Evolutionary conservation across 2,329 filamentous ascomycete species (phyloP).

Genomic region (Monosporascus sp.): DNA sequence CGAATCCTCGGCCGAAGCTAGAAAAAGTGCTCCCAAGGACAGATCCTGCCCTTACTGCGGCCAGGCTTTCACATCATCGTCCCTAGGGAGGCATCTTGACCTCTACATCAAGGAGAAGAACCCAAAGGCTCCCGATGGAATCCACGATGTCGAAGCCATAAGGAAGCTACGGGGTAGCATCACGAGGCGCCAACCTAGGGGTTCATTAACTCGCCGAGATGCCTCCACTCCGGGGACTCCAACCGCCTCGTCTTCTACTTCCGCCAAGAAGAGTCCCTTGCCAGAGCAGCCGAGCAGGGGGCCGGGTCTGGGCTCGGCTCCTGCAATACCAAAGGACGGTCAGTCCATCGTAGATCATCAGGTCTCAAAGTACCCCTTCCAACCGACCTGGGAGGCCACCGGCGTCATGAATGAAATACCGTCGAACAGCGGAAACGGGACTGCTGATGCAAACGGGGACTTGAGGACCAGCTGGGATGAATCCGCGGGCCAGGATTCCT

Average conservation of each 20-base stretch:
- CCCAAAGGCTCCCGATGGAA: slow-evolving; percentile 76
- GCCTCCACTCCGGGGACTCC: slow-evolving; percentile 56
- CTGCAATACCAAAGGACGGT: slow-evolving; percentile 36
- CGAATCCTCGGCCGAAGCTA: slow-evolving; percentile 33
- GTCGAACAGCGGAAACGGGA: slow-evolving; percentile 17
- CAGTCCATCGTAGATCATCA: slow-evolving; percentile 40
- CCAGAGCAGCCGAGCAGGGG: slow-evolving; percentile 25
- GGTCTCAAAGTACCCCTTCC: slow-evolving; percentile 49
- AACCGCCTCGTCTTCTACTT: slow-evolving; percentile 27
- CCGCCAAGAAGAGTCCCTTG: slow-evolving; percentile 31
- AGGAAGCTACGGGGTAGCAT: slow-evolving; percentile 76
- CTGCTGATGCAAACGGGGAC: slow-evolving; percentile 33
- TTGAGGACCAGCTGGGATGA: slow-evolving; percentile 31
- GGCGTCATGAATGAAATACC: slow-evolving; percentile 74
- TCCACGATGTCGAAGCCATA: slow-evolving; percentile 89
- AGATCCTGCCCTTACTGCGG: slow-evolving; percentile 83
- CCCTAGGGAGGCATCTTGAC: slow-evolving; percentile 87
- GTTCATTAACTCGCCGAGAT: slow-evolving; percentile 55
- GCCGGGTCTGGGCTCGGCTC: slow-evolving; percentile 30
- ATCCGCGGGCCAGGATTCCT: slow-evolving; percentile 27
- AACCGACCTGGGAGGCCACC: slow-evolving; percentile 68
- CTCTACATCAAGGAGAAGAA: slow-evolving; percentile 93
- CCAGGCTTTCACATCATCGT: slow-evolving; percentile 89
- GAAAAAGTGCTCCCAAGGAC: slow-evolving; percentile 64
- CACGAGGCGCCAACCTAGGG: slow-evolving; percentile 76